Percentiles rank a stretch among this genome's conserved stretches.
These are phyloP conservation scores for Santalum album DNA, from an alignment of 164 flowering plant genomes.

Conservation along the genomic window DNA sequence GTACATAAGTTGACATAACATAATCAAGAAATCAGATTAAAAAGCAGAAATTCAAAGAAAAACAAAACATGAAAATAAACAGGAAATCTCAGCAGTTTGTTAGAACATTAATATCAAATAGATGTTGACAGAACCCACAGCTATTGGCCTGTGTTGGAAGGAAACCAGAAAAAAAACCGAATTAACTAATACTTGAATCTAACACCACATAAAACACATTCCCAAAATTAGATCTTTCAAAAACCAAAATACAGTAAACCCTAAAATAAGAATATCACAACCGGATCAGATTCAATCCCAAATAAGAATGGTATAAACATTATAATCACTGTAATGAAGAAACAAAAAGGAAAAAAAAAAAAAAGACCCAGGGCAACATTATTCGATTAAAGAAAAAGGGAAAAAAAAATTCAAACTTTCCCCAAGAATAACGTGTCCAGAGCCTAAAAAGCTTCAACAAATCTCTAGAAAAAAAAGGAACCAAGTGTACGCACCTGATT, in stretches of 20 bases:
- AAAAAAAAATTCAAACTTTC: too few relatives aligned
- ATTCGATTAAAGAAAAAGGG: too few relatives aligned
- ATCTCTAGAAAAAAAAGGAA: too few relatives aligned
- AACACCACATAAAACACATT: background rate
- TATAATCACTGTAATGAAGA: too few relatives aligned
- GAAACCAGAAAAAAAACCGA: slow-evolving; percentile 15
- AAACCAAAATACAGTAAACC: background rate
- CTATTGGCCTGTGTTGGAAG: background rate
- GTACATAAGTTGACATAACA: background rate
- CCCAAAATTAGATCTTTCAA: background rate
- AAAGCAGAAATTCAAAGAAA: background rate
- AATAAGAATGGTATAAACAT: too few relatives aligned
- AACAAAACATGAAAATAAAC: slow-evolving; percentile 12
- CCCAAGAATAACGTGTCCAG: too few relatives aligned
- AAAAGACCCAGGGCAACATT: too few relatives aligned
- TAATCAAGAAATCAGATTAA: background rate
- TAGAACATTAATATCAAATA: slow-evolving; percentile 4
- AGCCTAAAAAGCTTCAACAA: too few relatives aligned
- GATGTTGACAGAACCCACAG: slow-evolving; percentile 3
- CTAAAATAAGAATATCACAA: too few relatives aligned
- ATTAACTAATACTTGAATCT: slow-evolving; percentile 6
- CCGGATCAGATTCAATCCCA: too few relatives aligned
- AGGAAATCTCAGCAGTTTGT: slow-evolving; percentile 17
- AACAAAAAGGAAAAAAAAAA: too few relatives aligned
- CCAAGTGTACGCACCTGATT: too few relatives aligned